A percentile compares a stretch with the other conserved stretches of the same genome.
phyloP scores from a whole-genome alignment of 768 basidiomycete species.

The Tylopilus plumbeoviolaceoides region DNA sequence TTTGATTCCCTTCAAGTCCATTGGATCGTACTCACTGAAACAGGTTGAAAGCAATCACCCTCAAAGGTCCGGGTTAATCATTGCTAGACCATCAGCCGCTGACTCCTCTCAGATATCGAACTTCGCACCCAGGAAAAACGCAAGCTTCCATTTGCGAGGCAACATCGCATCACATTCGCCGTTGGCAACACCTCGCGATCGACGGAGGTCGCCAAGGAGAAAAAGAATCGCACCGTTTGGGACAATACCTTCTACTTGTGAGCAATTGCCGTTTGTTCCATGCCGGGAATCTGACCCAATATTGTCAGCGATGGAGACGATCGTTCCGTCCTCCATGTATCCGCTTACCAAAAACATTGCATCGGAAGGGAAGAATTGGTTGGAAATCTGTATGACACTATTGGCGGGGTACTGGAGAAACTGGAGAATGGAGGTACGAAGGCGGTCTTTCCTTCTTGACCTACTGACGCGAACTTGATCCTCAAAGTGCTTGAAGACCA shows the following conservation, averaged over 20 bases:
- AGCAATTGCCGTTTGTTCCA: neutral
- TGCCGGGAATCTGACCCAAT: neutral
- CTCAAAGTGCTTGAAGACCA: neutral
- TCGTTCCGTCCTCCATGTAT: neutral
- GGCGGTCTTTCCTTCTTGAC: neutral
- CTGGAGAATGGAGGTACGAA: neutral
- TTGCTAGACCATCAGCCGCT: neutral
- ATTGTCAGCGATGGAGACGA: neutral
- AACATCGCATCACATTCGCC: neutral
- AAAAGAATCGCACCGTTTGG: neutral
- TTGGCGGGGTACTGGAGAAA: neutral
- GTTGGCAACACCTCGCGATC: neutral
- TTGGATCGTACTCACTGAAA: neutral
- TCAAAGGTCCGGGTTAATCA: neutral
- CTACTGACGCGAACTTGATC: neutral
- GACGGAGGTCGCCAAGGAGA: neutral
- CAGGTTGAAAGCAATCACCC: slow-evolving; percentile 2
- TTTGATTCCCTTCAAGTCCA: neutral
- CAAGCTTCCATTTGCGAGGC: neutral
- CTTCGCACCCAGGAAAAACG: neutral
- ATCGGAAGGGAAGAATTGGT: neutral
- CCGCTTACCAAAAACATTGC: neutral
- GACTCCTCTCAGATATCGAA: slow-evolving; percentile 1
- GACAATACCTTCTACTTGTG: neutral
- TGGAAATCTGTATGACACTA: neutral